Conservation (phyloP, 1,284 basidiomycete species). For the Boletus hoseneyae region DNA sequence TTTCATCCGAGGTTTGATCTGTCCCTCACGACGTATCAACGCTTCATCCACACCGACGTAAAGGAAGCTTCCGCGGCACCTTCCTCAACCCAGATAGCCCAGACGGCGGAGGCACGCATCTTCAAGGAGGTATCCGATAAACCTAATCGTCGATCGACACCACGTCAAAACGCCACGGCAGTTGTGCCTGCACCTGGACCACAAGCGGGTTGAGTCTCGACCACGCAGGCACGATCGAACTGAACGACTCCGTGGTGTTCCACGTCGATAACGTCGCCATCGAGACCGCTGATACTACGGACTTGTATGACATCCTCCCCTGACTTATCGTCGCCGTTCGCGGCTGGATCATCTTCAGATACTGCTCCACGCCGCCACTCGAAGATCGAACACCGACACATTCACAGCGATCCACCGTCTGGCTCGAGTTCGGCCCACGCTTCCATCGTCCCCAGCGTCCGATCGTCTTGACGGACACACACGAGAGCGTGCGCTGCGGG, state of each 20-base stretch:
- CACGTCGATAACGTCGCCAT: constrained; percentile 20
- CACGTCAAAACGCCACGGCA: constrained; percentile 60
- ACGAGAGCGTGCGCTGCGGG: constrained; percentile 63
- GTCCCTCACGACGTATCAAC: constrained; percentile 73
- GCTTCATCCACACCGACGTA: constrained; percentile 74
- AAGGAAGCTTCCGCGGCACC: constrained; percentile 56
- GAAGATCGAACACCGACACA: constrained; percentile 65
- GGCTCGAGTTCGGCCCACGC: constrained; percentile 63
- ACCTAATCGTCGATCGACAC: constrained; percentile 71
- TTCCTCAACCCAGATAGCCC: constrained; percentile 57
- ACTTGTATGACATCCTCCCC: constrained; percentile 20
- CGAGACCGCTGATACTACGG: constrained; percentile 22
- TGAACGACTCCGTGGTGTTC: constrained; percentile 57
- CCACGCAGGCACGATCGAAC: constrained; percentile 36
- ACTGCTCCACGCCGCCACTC: constrained; percentile 68
- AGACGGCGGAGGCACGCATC: constrained; percentile 34
- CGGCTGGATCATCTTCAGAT: constrained; percentile 56
- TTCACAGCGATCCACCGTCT: constrained; percentile 42
- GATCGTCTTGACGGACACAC: constrained; percentile 78
- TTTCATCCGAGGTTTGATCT: constrained; percentile 68
- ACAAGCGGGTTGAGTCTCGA: constrained; percentile 39
- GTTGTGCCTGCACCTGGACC: constrained; percentile 33
- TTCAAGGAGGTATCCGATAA: constrained; percentile 68
- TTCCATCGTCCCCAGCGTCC: constrained; percentile 80
- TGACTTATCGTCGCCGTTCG: constrained; percentile 15